Evolutionary conservation across 2,329 filamentous ascomycete genomes (phyloP), one percentile per base, ranked within the genome.

Genomic region (Fusarium incarnatum): DNA sequence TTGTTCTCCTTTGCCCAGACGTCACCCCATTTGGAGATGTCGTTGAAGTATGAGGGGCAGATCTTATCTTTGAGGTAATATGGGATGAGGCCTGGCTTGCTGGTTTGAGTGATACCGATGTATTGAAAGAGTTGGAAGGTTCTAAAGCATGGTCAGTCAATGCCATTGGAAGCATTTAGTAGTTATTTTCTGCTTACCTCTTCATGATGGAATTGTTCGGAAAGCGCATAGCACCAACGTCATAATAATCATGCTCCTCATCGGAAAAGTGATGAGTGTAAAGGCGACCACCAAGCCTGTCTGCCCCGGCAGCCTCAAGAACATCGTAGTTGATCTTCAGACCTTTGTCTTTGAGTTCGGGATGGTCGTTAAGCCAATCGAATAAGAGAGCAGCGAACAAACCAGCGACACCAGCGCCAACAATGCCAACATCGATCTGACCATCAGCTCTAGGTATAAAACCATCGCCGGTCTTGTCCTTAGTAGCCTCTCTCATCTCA

Each of bases 241-340:
- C 60, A 20, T 64, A 68, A 2, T 68, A 70, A 32, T 71, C 68
- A 6, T 71, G 68, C 9, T 40, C 28, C 4, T 60, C 47, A 0
- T 60, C 32, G 6, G 52, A 42, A n/a, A 71, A 71, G 18, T 68
- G 23, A 18, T 71, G 60, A 13, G 68, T 71, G 22, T 60, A 71
- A 2, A 71, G 22, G 4, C 67, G 67, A 0, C 68, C 64, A 3
- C 68, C 68, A 4, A 68, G 40, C 4, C 67, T 32, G 0, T 65
- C 18, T 6, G 23, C 25, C 0, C 53, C 61, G 0, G 64, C 60
- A 2, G 68, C 67, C 11, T 71, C 68, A 8, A 64, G 30, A 2
- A 71, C 62, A 3, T 71, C 59, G 27, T 71, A 71, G 0, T 46
- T 46, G 18, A 55, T 55, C 10, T 27, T 58, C 2, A 18, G 52